Percentiles rank a stretch among this genome's conserved stretches.
These are phyloP conservation scores for Lentinus brumalis DNA, from an alignment of 768 basidiomycete species.

Conservation along the genomic window DNA sequence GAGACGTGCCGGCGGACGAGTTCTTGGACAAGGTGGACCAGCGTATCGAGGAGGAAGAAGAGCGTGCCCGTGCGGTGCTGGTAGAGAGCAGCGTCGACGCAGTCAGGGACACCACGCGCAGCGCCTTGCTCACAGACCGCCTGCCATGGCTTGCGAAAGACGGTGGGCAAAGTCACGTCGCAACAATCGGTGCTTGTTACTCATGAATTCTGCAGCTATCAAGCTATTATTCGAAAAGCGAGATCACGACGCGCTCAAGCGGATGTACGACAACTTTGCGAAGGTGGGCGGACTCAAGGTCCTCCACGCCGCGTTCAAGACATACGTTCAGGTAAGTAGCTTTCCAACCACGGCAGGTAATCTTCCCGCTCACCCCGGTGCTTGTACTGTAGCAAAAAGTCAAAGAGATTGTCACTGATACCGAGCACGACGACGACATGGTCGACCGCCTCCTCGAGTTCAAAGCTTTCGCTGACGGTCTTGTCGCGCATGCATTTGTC, in stretches of 20 bases:
- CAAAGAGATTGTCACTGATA: constrained; percentile 64
- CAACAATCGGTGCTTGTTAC: no score
- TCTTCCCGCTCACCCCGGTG: not conserved
- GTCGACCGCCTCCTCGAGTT: constrained; percentile 70
- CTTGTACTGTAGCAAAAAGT: constrained; percentile 50
- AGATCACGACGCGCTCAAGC: constrained; percentile 44
- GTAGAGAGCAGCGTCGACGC: constrained; percentile 49
- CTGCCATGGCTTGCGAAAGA: constrained; percentile 47
- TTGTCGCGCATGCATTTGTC: constrained; percentile 55
- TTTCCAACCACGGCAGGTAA: no score
- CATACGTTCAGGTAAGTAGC: constrained; percentile 53
- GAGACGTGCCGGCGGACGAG: constrained; percentile 44
- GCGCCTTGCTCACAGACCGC: constrained; percentile 47
- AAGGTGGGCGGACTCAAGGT: constrained; percentile 56
- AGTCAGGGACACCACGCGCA: constrained; percentile 56
- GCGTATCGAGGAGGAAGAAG: constrained; percentile 58
- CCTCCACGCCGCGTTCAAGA: constrained; percentile 63
- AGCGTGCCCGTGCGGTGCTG: constrained; percentile 53
- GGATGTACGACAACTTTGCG: constrained; percentile 63
- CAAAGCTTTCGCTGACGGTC: constrained; percentile 57
- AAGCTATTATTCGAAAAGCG: constrained; percentile 51
- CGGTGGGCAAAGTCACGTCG: constrained; percentile 28
- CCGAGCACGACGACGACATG: constrained; percentile 71
- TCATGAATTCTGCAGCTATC: constrained; percentile 43
- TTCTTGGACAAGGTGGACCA: constrained; percentile 54